Conservation (phyloP, 208 protist genomes). For the Leishmania tropica region DNA sequence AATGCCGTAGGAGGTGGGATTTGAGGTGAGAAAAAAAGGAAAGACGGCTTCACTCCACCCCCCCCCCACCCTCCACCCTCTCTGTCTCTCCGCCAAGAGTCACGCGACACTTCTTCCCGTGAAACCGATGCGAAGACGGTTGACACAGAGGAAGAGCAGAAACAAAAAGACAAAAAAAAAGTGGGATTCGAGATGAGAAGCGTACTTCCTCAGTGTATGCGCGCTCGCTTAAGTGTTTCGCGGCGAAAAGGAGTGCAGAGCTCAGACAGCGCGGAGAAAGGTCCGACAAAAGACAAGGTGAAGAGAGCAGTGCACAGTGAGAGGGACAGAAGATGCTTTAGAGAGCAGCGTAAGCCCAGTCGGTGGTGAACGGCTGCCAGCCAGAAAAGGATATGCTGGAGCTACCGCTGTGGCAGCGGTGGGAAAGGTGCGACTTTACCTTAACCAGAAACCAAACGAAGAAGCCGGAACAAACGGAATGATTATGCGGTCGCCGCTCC, state of each 20-base stretch:
- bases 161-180: background rate
- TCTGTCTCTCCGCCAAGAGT: background rate
- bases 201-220: background rate
- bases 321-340: background rate
- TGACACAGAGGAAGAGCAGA: background rate
- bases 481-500: background rate
- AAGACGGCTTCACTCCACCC: background rate
- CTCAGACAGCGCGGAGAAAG: background rate
- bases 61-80: background rate
- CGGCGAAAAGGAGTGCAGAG: background rate
- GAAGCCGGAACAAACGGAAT: no score
- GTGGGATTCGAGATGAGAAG: background rate
- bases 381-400: background rate
- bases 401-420: background rate
- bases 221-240: background rate
- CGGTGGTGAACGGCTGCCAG: background rate
- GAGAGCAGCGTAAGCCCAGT: background rate
- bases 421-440: background rate
- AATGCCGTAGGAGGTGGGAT: background rate
- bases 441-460: background rate
- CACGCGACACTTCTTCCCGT: background rate
- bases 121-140: background rate
- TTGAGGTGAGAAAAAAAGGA: background rate
- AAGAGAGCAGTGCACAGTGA: background rate
- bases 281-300: background rate